Evolutionary conservation across 768 basidiomycete species (phyloP), one percentile per base, ranked within the genome.

Genomic region (Naematelia aurantialba): DNA sequence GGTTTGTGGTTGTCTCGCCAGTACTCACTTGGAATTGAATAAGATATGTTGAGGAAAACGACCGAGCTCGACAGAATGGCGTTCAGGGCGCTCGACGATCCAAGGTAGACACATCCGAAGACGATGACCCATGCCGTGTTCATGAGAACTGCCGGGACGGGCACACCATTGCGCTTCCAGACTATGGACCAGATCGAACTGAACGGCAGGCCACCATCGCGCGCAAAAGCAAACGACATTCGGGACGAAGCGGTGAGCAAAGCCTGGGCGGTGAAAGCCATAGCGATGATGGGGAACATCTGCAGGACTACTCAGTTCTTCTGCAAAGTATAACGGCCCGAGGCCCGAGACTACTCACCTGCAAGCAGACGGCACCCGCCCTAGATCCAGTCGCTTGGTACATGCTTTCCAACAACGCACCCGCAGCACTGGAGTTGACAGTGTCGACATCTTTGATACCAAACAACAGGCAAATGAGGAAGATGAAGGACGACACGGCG

Each of bases 181-280:
- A 70, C 65, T 5, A 31, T 59, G 5, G 65, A 26, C 59, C 70
- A 70, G 19, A 67, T 22, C 10, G 55, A 31, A 1, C 66, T 68
- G 58, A 73, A 63, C 2, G 60, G 68, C 25, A 73, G 54, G 49
- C 67, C 69, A 5, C 62, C 24, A 53, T 73, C 72, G 17, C 69
- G 60, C 3, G 72, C 69, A 30, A 70, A 67, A 12, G 72, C 63
- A 14, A 62, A 62, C 2, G 65, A 60, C 72, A 73, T 73, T 42
- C 72, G 55, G 2, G 65, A 65, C 11, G 65, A 66, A 31, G 65
- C 68, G 11, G 65, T 67, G 52, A 73, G 59, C 2, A 73, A 25
- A 27, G 61, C 69, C 51, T 73, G 69, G 17, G 72, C 64, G 5
- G 72, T 69, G 59, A 73, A 73, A 2, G 63, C 65, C 72, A 73